Conservation (phyloP, 140 eudicot species). For the Cichorium intybus region DNA sequence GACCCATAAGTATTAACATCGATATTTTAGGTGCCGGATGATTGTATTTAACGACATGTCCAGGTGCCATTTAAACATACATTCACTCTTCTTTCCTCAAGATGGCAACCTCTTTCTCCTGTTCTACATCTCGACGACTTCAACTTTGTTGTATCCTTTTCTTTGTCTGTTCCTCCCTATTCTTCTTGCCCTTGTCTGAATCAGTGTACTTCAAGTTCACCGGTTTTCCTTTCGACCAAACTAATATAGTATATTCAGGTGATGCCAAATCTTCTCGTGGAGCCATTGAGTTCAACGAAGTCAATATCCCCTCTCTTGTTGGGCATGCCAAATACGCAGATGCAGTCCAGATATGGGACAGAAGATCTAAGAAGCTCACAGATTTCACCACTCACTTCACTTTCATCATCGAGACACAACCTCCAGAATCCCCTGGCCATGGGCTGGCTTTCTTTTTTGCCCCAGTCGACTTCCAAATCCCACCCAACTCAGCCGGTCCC, state of each 20-base stretch:
- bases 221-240: constrained; percentile 1
- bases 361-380: constrained; percentile 25
- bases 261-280: constrained; percentile 39
- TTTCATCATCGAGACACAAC: constrained; percentile 28
- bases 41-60: background rate
- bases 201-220: constrained; percentile 29
- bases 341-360: constrained; percentile 36
- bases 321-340: constrained; percentile 39
- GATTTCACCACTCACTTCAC: constrained; percentile 50
- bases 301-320: constrained; percentile 14
- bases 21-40: too few relatives aligned
- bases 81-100: constrained; percentile 1
- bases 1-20: too few relatives aligned
- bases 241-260: constrained; percentile 29
- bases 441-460: constrained; percentile 63
- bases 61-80: background rate
- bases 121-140: background rate
- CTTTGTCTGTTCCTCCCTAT: background rate
- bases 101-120: constrained; percentile 2
- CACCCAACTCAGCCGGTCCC: constrained; percentile 38
- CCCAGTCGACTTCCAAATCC: constrained; percentile 42
- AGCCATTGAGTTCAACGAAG: constrained; percentile 10
- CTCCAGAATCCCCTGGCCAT: constrained; percentile 15
- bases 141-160: background rate
- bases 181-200: constrained; percentile 20